These are phyloP conservation scores for Pythium coloratum DNA, from an alignment of 352 stramenopile genomes.

Conservation along the genomic window DNA sequence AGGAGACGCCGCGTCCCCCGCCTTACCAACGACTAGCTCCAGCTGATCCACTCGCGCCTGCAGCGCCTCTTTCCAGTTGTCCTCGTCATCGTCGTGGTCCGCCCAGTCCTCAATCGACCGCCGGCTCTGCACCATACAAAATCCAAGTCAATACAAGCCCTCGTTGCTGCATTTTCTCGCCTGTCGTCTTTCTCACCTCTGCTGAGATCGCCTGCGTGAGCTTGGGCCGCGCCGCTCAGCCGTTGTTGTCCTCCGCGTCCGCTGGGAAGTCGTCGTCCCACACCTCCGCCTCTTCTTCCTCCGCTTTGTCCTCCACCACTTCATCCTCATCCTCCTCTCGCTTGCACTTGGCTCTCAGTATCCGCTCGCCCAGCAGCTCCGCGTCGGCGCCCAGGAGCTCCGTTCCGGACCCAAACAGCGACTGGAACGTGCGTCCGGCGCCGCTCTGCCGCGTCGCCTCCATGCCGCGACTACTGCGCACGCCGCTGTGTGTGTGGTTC, in stretches of 20 bases:
- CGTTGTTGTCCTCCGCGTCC: conserved; percentile 14
- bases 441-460: conserved; percentile 15
- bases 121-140: conserved; percentile 26
- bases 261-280: conserved; percentile 49
- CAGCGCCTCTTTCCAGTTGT: conserved; percentile 76
- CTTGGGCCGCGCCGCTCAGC: neutral
- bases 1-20: conserved; percentile 5
- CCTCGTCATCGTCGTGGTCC: conserved; percentile 78
- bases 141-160: neutral
- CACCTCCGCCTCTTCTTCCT: conserved; percentile 50
- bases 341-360: neutral
- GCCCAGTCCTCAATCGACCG: conserved; percentile 77
- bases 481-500: neutral
- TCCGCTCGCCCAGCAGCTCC: conserved; percentile 4
- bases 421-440: conserved; percentile 71
- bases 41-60: conserved; percentile 78
- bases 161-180: too few species aligned
- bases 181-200: conserved; percentile 6
- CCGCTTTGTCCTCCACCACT: conserved; percentile 15
- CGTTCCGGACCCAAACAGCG: conserved; percentile 47
- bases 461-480: neutral
- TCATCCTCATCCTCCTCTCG: neutral
- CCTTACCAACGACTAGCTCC: conserved; percentile 55
- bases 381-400: conserved; percentile 15
- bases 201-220: conserved; percentile 6